Evolutionary conservation across 1,284 basidiomycete genomes (phyloP), one percentile per base, ranked within the genome.

Genomic region (Cutaneotrichosporon spelunceum): DNA sequence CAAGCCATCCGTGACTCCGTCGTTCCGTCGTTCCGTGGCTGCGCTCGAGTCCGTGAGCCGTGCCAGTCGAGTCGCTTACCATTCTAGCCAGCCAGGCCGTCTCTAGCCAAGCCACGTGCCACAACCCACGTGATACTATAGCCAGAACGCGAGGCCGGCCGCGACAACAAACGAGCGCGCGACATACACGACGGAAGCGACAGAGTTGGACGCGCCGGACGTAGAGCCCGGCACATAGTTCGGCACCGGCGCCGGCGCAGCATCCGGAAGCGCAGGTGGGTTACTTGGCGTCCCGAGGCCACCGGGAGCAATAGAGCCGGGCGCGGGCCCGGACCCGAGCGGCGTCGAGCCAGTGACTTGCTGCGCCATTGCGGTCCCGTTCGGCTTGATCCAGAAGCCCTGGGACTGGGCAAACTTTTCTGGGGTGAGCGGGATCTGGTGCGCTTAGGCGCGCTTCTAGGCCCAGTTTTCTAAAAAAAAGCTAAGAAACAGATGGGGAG

Each of bases 361-460:
- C 54, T 57, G 53, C 16, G 54, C 42, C 26, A 53, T 47, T 23
- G 57, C 57, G 19, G 57, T 59, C n/a, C 57, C 58, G 49, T 59
- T 63, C 23, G 57, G 54, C 61, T 59, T 59, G 62, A 63, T 63
- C 55, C 56, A 59, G 58, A 63, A 63, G 34, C 62, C 62, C 30
- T 63, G 58, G 16, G 62, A 57, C 56, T 63, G 62, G 19, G 62
- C 96, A 0, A 91, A 96, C 75, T 82, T 99, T 52, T 98, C 98
- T 72, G 96, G 94, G 97, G 96, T 98, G 59, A 94, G 44, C n/a
- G 44, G 23, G 44, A n/a, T n/a, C n/a, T n/a, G n/a, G n/a, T n/a
- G n/a, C n/a, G n/a, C n/a, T n/a, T n/a, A n/a, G n/a, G n/a, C n/a
- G n/a, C n/a, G n/a, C n/a, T n/a, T n/a, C n/a, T n/a, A n/a, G n/a